These are phyloP conservation scores for Penstemon newberryi DNA, from an alignment of 257 asterid genomes.

Conservation along the genomic window DNA sequence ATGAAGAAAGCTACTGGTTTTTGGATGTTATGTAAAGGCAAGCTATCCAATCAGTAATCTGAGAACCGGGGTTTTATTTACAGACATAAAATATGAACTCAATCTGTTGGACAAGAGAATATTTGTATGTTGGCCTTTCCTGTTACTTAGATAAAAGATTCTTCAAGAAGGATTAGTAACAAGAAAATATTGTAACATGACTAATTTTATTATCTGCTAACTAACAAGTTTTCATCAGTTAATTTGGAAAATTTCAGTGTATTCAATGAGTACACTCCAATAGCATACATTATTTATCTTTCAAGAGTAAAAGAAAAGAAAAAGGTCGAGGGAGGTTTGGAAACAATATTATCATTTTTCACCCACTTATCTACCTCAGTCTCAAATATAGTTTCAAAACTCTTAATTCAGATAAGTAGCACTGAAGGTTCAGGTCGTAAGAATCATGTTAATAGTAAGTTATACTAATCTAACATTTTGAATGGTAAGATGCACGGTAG, in stretches of 20 bases:
- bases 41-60: constrained; percentile 8
- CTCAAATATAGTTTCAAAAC: neutral
- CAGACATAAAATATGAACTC: neutral
- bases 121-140: constrained; percentile 1
- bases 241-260: neutral
- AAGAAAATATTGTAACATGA: neutral
- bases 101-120: neutral
- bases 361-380: neutral
- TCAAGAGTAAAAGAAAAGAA: neutral
- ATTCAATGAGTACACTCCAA: too few relatives aligned
- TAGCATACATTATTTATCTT: too few relatives aligned
- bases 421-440: constrained; percentile 2
- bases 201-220: constrained; percentile 2
- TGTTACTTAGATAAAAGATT: neutral
- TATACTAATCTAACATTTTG: too few relatives aligned
- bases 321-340: neutral
- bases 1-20: constrained; percentile 13
- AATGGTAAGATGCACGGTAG: neutral
- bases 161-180: neutral
- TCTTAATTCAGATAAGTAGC: neutral
- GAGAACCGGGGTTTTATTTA: neutral
- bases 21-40: constrained; percentile 10
- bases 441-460: too few relatives aligned
- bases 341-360: constrained; percentile 4
- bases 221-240: constrained; percentile 3